Evolutionary conservation across 169 alveolate genomes (phyloP), one percentile per base, ranked within the genome.

Genomic region (Miamiensis avidus): DNA sequence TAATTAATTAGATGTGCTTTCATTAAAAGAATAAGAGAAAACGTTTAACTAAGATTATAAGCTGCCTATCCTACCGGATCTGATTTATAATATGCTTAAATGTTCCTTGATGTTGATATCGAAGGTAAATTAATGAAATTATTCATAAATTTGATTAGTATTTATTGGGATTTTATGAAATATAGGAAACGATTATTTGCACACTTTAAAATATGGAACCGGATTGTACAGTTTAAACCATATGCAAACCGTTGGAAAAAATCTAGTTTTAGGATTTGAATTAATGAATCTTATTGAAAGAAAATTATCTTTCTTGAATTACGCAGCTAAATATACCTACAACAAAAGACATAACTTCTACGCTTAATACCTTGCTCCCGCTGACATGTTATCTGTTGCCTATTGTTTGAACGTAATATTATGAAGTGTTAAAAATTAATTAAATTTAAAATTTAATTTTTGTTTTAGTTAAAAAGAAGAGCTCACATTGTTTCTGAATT

Each of bases 251-350:
- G 49, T 86, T 29, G 86, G 86, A 31, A 81, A 86, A 11, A 81
- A 76, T 34, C 64, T 86, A 1, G 83, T 81, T 31, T 64, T 81
- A 69, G 90, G 90, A 33, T 86, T 75, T 75, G 90, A 86, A 86
- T 74, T 76, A 72, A 74, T 86, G 79, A 34, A 34, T 20, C 64
- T 69, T 49, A 81, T 82, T 34, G 81, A 81, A 81, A 77, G 84
- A 81, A 86, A 81, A 65, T 65, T 65, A 25, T 33, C 84, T n/a
- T 74, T 86, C 30, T 74, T 86, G 87, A 86, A 76, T 72, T 86
- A 86, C 76, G 86, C 86, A 15, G 30, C 74, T 28, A 86, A 76
- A 65, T 81, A 75, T 81, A 73, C 29, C 32, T 15, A 27, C 34
- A 74, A 75, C 65, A 86, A 65, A 76, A 74, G 77, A 0, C 29